Evolutionary conservation across 2,329 filamentous ascomycete species (phyloP).

Genomic region (Berkeleyomyces rouxiae): DNA sequence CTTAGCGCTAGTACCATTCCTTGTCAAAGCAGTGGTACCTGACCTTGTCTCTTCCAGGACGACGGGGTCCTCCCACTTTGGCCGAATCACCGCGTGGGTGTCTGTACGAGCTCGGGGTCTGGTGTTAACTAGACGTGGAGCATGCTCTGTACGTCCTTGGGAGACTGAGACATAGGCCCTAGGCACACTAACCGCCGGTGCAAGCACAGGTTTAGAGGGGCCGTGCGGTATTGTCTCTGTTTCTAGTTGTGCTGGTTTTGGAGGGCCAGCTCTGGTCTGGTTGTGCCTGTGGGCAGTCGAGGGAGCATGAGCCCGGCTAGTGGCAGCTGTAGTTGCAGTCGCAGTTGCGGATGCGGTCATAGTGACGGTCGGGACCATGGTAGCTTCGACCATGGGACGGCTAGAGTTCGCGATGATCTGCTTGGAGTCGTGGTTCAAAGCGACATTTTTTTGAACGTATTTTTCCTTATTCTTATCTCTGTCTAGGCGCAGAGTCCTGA

Average conservation of each 20-base stretch:
- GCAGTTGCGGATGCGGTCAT: neutral
- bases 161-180: neutral
- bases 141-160: neutral
- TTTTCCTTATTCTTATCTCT: neutral
- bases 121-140: neutral
- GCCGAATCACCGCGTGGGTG: neutral
- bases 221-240: constrained; percentile 13
- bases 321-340: neutral
- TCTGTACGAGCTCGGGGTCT: neutral
- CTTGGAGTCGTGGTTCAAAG: neutral
- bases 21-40: neutral
- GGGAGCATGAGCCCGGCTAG: neutral
- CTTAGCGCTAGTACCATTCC: neutral
- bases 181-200: neutral
- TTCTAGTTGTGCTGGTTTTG: constrained; percentile 1
- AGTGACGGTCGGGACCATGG: neutral
- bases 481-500: constrained; percentile 10
- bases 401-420: neutral
- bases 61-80: neutral
- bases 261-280: neutral
- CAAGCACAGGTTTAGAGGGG: constrained; percentile 2
- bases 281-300: neutral
- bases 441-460: neutral
- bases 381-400: neutral
- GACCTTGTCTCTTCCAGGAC: neutral